A percentile compares a stretch with the other conserved stretches of the same genome.
phyloP scores from a whole-genome alignment of 495 filamentous ascomycete genomes.

The Beverwykella pulmonaria region DNA sequence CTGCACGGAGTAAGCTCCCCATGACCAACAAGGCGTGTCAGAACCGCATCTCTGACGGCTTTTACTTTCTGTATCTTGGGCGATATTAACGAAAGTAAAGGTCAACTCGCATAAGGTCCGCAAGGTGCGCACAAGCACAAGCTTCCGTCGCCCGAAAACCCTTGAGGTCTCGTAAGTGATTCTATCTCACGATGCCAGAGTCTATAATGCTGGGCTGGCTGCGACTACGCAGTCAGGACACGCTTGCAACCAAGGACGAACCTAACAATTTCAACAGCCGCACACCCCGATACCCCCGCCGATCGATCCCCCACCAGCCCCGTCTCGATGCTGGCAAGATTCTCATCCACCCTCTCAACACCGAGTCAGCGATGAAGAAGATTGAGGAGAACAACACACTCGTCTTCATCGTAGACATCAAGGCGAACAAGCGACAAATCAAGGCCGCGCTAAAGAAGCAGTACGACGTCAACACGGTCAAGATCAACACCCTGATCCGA shows the following conservation, averaged over 20 bases:
- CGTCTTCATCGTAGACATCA: constrained; percentile 97
- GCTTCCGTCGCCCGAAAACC: constrained; percentile 97
- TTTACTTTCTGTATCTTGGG: constrained; percentile 39
- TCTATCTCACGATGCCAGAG: too few species aligned
- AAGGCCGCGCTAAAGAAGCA: constrained; percentile 98
- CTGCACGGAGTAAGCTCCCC: constrained; percentile 73
- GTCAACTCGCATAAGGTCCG: constrained; percentile 79
- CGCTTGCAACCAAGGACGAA: background rate
- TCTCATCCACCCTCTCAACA: constrained; percentile 70
- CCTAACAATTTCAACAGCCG: constrained; percentile 48
- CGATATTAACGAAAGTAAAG: constrained; percentile 50
- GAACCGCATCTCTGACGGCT: constrained; percentile 51
- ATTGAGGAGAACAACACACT: constrained; percentile 99
- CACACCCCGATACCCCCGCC: constrained; percentile 93
- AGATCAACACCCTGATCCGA: constrained; percentile 98
- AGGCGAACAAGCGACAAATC: constrained; percentile 99
- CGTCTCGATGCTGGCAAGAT: constrained; percentile 79
- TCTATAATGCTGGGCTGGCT: too few species aligned
- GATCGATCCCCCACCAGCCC: constrained; percentile 84
- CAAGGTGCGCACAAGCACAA: constrained; percentile 89
- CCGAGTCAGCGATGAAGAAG: constrained; percentile 99
- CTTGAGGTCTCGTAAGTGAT: constrained; percentile 67
- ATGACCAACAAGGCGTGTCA: constrained; percentile 46
- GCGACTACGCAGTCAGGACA: too few species aligned
- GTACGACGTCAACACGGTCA: constrained; percentile 96